Percentiles rank a stretch among this genome's conserved stretches.
These are phyloP conservation scores for Silene noctiflora DNA, from an alignment of 179 eudicot species.

Conservation along the genomic window DNA sequence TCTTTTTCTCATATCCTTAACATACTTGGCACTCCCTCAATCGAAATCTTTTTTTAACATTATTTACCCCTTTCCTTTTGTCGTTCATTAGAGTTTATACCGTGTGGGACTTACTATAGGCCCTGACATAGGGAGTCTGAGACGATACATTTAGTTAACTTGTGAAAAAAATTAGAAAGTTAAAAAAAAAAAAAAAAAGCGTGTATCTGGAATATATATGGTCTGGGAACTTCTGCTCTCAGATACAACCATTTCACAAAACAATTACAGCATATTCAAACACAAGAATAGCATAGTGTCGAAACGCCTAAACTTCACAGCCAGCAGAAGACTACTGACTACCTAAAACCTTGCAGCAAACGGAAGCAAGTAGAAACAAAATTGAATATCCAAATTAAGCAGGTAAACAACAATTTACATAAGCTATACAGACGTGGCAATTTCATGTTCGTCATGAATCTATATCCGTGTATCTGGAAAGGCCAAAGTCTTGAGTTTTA, in stretches of 20 bases:
- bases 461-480: constrained; percentile 1
- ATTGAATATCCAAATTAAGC: constrained; percentile 18
- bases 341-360: constrained; percentile 12
- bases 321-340: constrained; percentile 11
- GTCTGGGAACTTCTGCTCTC: too few relatives aligned
- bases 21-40: too few relatives aligned
- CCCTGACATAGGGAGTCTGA: too few relatives aligned
- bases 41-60: too few relatives aligned
- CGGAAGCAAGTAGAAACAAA: constrained; percentile 14
- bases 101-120: too few relatives aligned
- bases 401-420: constrained; percentile 20
- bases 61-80: too few relatives aligned
- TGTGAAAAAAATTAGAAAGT: too few relatives aligned
- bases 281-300: neutral
- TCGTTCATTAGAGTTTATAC: too few relatives aligned
- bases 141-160: too few relatives aligned
- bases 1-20: too few relatives aligned
- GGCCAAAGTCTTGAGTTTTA: neutral
- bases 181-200: too few relatives aligned
- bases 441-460: constrained; percentile 10
- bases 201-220: too few relatives aligned
- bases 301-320: constrained; percentile 8
- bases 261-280: neutral
- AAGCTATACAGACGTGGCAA: constrained; percentile 26
- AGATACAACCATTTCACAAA: neutral